Base-by-base conservation (phyloP, 2,329 filamentous ascomycete species). In the Pseudovirgaria hyperparasitica region DNA sequence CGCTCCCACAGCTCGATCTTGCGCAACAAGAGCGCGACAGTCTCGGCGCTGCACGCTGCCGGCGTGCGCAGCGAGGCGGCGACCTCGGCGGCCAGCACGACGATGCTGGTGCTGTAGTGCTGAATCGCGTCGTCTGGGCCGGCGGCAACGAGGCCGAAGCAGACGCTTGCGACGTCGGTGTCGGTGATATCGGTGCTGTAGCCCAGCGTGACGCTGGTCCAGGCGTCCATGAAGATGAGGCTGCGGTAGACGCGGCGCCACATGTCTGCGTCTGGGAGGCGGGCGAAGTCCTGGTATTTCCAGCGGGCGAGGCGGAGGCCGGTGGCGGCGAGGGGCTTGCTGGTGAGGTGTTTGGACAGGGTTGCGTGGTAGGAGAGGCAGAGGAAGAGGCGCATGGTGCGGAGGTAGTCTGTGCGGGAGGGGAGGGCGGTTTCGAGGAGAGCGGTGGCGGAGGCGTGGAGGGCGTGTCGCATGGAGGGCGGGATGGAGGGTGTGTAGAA, bases 211-310 rank as follows among this genome's bases (percentile, higher is more conserved):
- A 51, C 54, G 2, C 49, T 50, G 5, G 54, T 39, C 52, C 52
- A 55, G 13, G n/a, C n/a, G 31, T 54, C 52, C 45, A 54, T 50
- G 34, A 54, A 55, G 6, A 54, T 45, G 7, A 54, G 33, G 25
- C 48, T 54, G 7, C 50, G 40, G 19, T 43, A 47, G 9, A 55
- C 29, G 20, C 41, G 45, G 11, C 34, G 40, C 43, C 44, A 47
- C 17, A 35, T 38, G 0, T 46, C 40, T 10, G 35, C 32, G 5
- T n/a, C 15, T 16, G 19, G 9, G 16, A 9, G 7, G 12, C 26
- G 28, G 6, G 38, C 26, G 11, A 38, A 10, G 0, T 29, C 9
- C 4, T 40, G 41, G 20, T 32, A 45, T 29, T 48, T 46, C 44
- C 44, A 52, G 4, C 51, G 45, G 10, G 45, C 50, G 22, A 55